A percentile compares a stretch with the other conserved stretches of the same genome.
These are phyloP conservation scores for Trichosporon faecale DNA, from an alignment of 1,284 basidiomycete genomes.

Conservation along the genomic window DNA sequence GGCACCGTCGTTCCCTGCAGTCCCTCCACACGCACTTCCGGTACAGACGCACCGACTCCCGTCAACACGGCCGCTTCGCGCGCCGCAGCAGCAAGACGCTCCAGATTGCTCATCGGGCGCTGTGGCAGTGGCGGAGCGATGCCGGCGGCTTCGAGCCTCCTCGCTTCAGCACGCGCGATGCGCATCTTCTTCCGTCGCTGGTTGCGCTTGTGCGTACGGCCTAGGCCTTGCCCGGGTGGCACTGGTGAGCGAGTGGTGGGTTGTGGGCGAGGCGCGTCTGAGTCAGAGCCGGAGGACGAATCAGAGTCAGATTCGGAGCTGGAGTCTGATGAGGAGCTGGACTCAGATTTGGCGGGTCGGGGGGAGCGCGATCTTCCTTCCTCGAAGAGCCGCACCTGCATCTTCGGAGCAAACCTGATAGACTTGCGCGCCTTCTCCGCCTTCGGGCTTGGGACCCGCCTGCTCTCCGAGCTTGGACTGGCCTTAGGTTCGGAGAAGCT, in stretches of 20 bases:
- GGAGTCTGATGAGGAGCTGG: conserved; percentile 12
- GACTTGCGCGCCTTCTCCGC: no score
- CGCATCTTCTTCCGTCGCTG: not conserved
- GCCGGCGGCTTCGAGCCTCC: not conserved
- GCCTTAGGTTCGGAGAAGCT: no score
- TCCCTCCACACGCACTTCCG: no score
- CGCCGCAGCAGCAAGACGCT: not conserved
- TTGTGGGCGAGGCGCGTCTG: not conserved
- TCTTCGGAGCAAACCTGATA: no score
- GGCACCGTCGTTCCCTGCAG: not conserved
- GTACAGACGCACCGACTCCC: no score
- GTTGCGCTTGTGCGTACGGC: conserved; percentile 44
- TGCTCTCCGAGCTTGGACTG: no score
- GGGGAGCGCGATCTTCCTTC: no score
- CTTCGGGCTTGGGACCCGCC: no score
- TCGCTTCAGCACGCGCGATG: conserved; percentile 27
- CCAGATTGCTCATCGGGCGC: not conserved
- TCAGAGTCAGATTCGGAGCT: conserved; percentile 1
- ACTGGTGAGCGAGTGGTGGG: conserved; percentile 13
- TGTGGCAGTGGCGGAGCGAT: not conserved
- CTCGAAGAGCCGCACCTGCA: no score
- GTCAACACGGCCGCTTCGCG: not conserved
- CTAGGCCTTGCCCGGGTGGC: conserved; percentile 46
- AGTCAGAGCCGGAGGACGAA: conserved; percentile 17
- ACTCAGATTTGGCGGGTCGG: no score